These are phyloP conservation scores for Phytophthora pini DNA, from an alignment of 352 stramenopile species.

Conservation along the genomic window DNA sequence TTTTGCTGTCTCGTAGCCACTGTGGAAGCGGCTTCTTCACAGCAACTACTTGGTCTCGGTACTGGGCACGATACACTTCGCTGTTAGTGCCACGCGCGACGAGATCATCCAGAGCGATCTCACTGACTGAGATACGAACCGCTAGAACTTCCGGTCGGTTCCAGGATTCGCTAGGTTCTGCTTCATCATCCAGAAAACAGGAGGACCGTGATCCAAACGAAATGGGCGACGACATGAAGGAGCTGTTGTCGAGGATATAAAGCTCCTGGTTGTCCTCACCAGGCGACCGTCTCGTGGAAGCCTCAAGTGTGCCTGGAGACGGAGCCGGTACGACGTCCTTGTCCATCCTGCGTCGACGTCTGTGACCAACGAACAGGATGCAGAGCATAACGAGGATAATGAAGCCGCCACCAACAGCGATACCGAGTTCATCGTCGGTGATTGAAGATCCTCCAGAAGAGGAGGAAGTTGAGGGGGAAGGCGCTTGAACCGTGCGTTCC, in stretches of 20 bases:
- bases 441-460: slow-evolving; percentile 18
- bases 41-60: slow-evolving; percentile 46
- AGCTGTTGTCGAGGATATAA: slow-evolving; percentile 27
- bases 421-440: slow-evolving; percentile 31
- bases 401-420: slow-evolving; percentile 29
- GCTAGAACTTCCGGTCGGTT: slow-evolving; percentile 31
- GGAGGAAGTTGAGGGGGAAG: slow-evolving; percentile 9
- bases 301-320: slow-evolving; percentile 25
- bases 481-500: slow-evolving; percentile 23
- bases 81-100: slow-evolving; percentile 49
- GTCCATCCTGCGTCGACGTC: slow-evolving; percentile 20
- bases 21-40: slow-evolving; percentile 67
- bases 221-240: slow-evolving; percentile 24
- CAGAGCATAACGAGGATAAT: slow-evolving; percentile 25
- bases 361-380: slow-evolving; percentile 32
- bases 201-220: slow-evolving; percentile 28
- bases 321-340: slow-evolving; percentile 13
- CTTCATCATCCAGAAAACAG: slow-evolving; percentile 16
- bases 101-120: slow-evolving; percentile 35
- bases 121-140: slow-evolving; percentile 27
- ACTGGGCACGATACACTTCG: slow-evolving; percentile 67
- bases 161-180: slow-evolving; percentile 23
- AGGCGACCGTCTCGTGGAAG: slow-evolving; percentile 11
- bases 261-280: slow-evolving; percentile 15
- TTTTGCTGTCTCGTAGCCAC: slow-evolving; percentile 42